Evolutionary conservation across 2,329 filamentous ascomycete species (phyloP), one percentile per base, ranked within the genome.

Genomic region (Tolypocladium capitatum): DNA sequence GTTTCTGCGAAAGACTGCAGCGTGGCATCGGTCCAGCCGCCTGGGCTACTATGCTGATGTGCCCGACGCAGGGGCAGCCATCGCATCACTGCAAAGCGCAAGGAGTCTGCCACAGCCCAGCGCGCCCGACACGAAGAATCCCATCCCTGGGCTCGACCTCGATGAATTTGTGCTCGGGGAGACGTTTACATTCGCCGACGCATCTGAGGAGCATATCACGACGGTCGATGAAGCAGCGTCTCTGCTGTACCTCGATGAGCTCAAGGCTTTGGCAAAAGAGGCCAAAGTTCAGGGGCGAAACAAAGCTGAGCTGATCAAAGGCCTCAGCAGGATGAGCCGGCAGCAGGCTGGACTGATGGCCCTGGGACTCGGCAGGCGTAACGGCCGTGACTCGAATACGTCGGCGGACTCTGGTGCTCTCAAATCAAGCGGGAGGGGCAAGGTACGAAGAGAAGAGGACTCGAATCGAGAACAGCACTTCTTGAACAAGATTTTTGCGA

Each of bases 1-100:
- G 1, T 98, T 98, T 60, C 72, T 98, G 3, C 81, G 92, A 43
- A 98, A 98, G 63, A 88, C 87, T 1, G 85, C 86, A 21, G 81
- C 82, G 1, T 98, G 92, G 92, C 89, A 96, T 69, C 82, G 92
- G 10, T 76, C 88, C 52, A 80, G 76, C 56, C 79, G 81, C 21
- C 67, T 98, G 27, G 80, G 80, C 2, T 96, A 96, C 58, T 79
- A 91, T 58, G 78, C 80, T 53, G 90, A 97, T 61, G 84, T 98
- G 51, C 76, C 82, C 41, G 79, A 96, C 60, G 71, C 90, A 35
- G 71, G 80, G 14, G 60, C 67, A 14, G 84, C 87, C 1, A 80
- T 89, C 4, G 63, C 69, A 13, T 74, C 71, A 42, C 69, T 97
- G 5, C 85, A 92, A 56, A 60, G 62, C 34, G 54, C 56, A 14